Base-by-base conservation (phyloP, 768 basidiomycete genomes). In the Pluteus cervinus region DNA sequence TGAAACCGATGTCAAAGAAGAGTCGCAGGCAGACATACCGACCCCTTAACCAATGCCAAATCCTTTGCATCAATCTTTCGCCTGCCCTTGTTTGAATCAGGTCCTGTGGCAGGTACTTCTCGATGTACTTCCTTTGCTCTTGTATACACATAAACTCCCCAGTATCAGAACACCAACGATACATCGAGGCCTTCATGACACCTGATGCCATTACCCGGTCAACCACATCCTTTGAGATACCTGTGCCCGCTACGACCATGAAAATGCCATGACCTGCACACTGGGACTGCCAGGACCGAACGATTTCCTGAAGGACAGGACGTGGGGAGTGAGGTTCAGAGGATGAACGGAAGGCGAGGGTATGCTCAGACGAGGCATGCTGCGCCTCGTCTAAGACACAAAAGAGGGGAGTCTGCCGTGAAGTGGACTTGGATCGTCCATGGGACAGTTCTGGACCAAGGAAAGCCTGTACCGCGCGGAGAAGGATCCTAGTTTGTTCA, bases 341-440 rank as follows among this genome's bases (percentile, higher is more conserved):
- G 38, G 57, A 56, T 4, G 63, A 68, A 33, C 61, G 60, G 43
- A 71, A 69, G 2, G 67, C 57, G 1, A 49, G 38, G 16, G 43
- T 53, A 29, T 62, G 62, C 33, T 65, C 58, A 0, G 60, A 63
- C 1, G 66, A 67, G 5, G 69, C 66, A 31, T 61, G 56, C 41
- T 71, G 68, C 8, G 65, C 67, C 49, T 71, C 68, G 33, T 71
- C 68, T 6, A 71, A 55, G 11, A 71, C 59, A 40, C 65, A 68
- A 46, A 68, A 71, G 15, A 71, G 42, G 5, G 66, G 64, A 4
- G 55, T 58, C 37, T 56, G 53, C 12, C 33, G 45, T 18, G 48
- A 23, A 9, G 12, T 6, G 4, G 8, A 28, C 29, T 21, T 21
- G 14, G 2, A 4, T 22, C 11, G 17, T 4, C 29, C 46, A 41